Percentiles rank a stretch among this genome's conserved stretches.
Conservation (phyloP, 2,329 filamentous ascomycete genomes). For the Stagonosporopsis chrysanthemi region DNA sequence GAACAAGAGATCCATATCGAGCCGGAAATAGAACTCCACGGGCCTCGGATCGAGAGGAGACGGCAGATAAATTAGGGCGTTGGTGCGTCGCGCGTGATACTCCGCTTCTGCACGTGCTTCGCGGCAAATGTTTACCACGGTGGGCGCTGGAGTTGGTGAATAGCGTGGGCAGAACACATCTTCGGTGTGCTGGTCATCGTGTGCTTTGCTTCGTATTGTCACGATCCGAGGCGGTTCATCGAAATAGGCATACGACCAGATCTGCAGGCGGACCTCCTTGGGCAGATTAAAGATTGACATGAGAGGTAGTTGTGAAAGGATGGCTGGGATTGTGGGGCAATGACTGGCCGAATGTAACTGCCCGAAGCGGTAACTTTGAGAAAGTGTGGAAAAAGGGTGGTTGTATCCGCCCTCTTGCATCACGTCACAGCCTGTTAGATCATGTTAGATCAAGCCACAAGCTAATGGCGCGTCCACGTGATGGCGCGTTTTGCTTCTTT, state of each 20-base stretch:
- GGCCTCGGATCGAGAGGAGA: neutral
- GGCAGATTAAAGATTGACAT: conserved; percentile 33
- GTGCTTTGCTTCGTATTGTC: conserved; percentile 23
- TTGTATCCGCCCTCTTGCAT: conserved; percentile 16
- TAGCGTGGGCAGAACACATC: conserved; percentile 29
- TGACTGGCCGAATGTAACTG: neutral
- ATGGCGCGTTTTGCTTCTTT: conserved; percentile 5
- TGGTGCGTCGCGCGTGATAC: conserved; percentile 26
- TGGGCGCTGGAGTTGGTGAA: conserved; percentile 28
- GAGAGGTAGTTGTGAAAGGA: neutral
- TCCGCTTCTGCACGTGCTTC: conserved; percentile 31
- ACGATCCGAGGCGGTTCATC: conserved; percentile 31
- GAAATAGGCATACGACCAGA: conserved; percentile 31
- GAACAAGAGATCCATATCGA: conserved; percentile 29
- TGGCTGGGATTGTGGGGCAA: conserved; percentile 1
- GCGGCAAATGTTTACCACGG: conserved; percentile 26
- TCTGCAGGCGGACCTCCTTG: conserved; percentile 35
- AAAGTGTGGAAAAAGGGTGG: conserved; percentile 8
- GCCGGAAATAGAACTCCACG: conserved; percentile 28
- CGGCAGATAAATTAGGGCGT: conserved; percentile 23
- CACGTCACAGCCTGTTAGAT: conserved; percentile 1
- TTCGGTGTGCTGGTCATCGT: conserved; percentile 23
- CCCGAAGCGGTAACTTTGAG: conserved; percentile 6
- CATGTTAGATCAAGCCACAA: neutral
- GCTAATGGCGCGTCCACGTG: conserved; percentile 7